Base-by-base conservation (phyloP, 306 rosid species). In the Prunus mira region DNA sequence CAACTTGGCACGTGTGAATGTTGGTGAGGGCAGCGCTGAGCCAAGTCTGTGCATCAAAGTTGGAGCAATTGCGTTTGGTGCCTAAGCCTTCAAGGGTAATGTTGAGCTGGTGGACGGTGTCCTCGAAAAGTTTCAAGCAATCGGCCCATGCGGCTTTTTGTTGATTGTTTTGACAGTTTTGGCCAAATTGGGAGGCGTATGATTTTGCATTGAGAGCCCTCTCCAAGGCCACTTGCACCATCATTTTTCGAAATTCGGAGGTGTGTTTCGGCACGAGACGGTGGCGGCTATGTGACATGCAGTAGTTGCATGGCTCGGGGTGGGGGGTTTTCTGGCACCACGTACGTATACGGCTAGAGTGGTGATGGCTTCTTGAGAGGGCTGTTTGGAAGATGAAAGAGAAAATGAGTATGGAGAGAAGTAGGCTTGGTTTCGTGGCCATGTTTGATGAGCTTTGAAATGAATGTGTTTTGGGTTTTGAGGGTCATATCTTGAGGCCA, bases 321-420 rank as follows among this genome's bases (percentile, higher is more conserved):
- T 94, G 88, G 15, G 98, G 98, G 1, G 96, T 94, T 75, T 76
- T 84, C 68, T 77, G 66, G 90, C 98, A 94, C 98, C 98, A 94
- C 85, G 82, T 79, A 25, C 73, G 82, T 13, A 91, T 82, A 76
- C 81, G 58, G 69, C 47, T 56, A 3, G 55, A 18, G 55, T 15
- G 75, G 5, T 70, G 69, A 32, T 85, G 67, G 43, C 67, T 69
- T 76, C 71, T 81, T 24, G 96, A 78, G 14, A 80, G 24, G 15
- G 83, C 91, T 25, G 77, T 72, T 58, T 81, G 81, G 77, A 86
- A 69, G 49, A 76, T 17, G 72, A 84, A 72, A 22, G 80, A 66
- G 46, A 86, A 45, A 38, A 77, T 8, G 41, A 86, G 54, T 45
- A 74, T 15, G 0, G 81, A 47, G 64, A 84, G 34, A 20, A 78